Conservation (phyloP, 2,329 filamentous ascomycete genomes). For the Thermothelomyces thermophilus region DNA sequence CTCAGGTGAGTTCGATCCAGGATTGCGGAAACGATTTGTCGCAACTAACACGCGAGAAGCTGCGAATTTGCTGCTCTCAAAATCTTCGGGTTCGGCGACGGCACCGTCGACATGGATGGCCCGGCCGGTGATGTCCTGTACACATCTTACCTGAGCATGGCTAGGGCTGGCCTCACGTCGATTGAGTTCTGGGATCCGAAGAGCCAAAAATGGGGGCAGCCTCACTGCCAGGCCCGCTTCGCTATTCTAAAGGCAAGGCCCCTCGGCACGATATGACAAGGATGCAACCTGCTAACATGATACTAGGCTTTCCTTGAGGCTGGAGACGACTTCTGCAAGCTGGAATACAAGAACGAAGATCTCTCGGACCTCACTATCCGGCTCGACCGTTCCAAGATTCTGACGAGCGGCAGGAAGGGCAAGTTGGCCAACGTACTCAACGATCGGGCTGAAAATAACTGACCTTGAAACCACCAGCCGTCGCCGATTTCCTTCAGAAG, state of each 20-base stretch:
- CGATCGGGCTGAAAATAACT: background rate
- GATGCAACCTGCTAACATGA: background rate
- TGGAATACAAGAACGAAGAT: conserved; percentile 66
- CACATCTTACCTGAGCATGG: conserved; percentile 86
- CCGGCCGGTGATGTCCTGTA: conserved; percentile 85
- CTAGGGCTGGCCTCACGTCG: conserved; percentile 78
- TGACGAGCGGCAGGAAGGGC: conserved; percentile 69
- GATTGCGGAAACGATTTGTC: background rate
- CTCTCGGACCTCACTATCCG: conserved; percentile 76
- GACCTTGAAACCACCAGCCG: conserved; percentile 44
- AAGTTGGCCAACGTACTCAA: conserved; percentile 16
- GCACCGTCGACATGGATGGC: conserved; percentile 61
- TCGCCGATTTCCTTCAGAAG: conserved; percentile 83
- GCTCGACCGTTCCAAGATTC: conserved; percentile 79
- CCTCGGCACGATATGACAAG: background rate
- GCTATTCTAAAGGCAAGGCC: conserved; percentile 60
- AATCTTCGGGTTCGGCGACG: conserved; percentile 87
- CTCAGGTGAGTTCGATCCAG: conserved; percentile 36
- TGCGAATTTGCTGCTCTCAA: conserved; percentile 84
- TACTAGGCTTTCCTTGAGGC: conserved; percentile 69
- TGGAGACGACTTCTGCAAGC: conserved; percentile 77
- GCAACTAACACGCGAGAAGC: conserved; percentile 32
- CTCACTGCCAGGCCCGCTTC: conserved; percentile 86
- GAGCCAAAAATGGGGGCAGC: conserved; percentile 83
- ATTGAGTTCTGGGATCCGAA: conserved; percentile 95